Evolutionary conservation across 805 yeast species (phyloP), one percentile per base, ranked within the genome.

Genomic region (Lipomyces sp.): DNA sequence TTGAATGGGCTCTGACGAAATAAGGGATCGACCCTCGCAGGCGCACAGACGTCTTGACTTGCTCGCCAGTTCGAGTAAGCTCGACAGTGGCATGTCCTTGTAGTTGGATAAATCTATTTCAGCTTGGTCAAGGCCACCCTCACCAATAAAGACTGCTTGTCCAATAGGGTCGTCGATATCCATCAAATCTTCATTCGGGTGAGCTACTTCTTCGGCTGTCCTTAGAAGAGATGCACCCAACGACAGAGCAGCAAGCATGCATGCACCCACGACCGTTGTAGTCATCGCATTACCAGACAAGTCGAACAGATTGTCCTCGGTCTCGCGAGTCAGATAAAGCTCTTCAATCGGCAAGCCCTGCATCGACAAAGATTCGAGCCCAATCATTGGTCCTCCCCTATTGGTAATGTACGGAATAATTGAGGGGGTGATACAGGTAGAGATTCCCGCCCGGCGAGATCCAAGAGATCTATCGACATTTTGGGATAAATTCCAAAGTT

Each of bases 311-410:
- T 48, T 48, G 32, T 42, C 52, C 26, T 48, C 52, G 11, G 44
- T 42, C 22, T 48, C 52, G 21, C 47, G 43, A 5, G 52, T 48
- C 22, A 48, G 39, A 29, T 43, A 32, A 8, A 47, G 35, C 32
- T 48, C 52, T 11, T 48, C 52, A 10, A 48, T 43, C 2, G 47
- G 52, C 2, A 48, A 23, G 18, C 52, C 52, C 32, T 48, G 52
- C 52, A 48, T 43, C 2, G 52, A 48, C 4, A 48, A 39, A 4
- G 52, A 39, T 29, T 48, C 52, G n/a, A 48, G 52, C 2, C 52
- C 52, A 22, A 48, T 33, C 47, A 48, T 42, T 22, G 52, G 52
- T 14, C 52, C 52, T n/a, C 52, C 52, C 18, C 51, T 47, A 32
- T 42, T 48, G n/a, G 52, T 48, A 18, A 48, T 48, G 36, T 42